Conservation (phyloP, 768 basidiomycete species). For the Cyathus striatus region DNA sequence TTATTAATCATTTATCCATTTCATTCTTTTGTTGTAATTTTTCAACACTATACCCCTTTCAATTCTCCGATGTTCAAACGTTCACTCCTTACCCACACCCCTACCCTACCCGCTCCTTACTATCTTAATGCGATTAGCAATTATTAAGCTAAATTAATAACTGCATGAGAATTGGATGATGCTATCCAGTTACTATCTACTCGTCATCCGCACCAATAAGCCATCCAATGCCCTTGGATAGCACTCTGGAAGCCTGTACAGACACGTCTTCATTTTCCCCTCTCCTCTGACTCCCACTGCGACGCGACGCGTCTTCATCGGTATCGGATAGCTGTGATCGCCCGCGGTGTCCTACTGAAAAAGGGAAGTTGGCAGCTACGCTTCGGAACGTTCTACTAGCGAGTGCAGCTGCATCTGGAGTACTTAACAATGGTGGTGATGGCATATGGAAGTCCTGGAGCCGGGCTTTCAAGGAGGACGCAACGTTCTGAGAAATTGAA, state of each 20-base stretch:
- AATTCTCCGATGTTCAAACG: too few relatives aligned
- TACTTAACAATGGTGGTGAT: conserved; percentile 59
- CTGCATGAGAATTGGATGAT: too few relatives aligned
- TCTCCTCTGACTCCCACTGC: conserved; percentile 34
- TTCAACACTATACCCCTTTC: too few relatives aligned
- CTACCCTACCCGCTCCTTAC: too few relatives aligned
- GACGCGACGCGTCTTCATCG: conserved; percentile 34
- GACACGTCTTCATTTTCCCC: conserved; percentile 59
- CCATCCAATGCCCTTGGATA: conserved; percentile 95
- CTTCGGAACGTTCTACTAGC: conserved; percentile 76
- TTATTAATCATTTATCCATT: conserved; percentile 3
- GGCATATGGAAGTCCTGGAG: conserved; percentile 68
- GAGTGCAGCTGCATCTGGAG: conserved; percentile 76
- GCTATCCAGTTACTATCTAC: conserved; percentile 14
- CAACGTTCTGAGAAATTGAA: conserved; percentile 25
- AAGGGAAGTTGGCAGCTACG: conserved; percentile 73
- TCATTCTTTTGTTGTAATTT: not conserved
- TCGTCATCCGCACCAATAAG: conserved; percentile 81
- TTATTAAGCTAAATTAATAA: too few relatives aligned
- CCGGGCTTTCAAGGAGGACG: conserved; percentile 53
- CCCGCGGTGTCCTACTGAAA: conserved; percentile 43
- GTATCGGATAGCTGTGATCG: conserved; percentile 32
- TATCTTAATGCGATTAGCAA: too few relatives aligned
- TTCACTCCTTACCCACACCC: too few relatives aligned
- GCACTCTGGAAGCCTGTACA: conserved; percentile 67